Conservation (phyloP, 2,329 filamentous ascomycete genomes). For the Fusarium acutatum region DNA sequence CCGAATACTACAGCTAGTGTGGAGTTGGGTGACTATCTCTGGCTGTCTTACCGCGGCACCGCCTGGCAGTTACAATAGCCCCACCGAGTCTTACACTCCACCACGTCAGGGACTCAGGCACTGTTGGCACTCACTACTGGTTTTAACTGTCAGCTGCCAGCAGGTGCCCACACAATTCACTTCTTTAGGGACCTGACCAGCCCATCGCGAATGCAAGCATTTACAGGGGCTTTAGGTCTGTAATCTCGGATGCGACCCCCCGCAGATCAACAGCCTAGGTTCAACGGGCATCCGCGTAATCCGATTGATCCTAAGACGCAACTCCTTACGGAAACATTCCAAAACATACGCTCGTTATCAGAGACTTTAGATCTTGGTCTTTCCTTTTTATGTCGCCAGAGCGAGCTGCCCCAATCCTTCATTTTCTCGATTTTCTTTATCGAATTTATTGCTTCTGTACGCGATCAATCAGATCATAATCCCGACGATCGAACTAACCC, state of each 20-base stretch:
- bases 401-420: background rate
- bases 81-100: background rate
- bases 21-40: background rate
- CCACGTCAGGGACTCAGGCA: background rate
- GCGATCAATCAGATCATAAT: background rate
- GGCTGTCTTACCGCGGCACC: background rate
- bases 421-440: background rate
- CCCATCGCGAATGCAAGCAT: background rate
- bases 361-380: background rate
- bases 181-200: background rate
- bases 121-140: slow-evolving; percentile 1
- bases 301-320: slow-evolving; percentile 8
- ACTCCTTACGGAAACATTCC: background rate
- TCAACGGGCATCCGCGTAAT: slow-evolving; percentile 18
- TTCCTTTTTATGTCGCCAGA: background rate
- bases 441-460: background rate
- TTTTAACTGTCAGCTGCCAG: background rate
- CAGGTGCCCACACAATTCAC: background rate
- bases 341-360: background rate
- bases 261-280: slow-evolving; percentile 23
- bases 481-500: background rate
- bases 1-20: background rate
- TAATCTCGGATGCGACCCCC: slow-evolving; percentile 36
- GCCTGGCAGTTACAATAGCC: background rate
- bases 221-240: slow-evolving; percentile 4